These are phyloP conservation scores for Candida pini DNA, from an alignment of 805 yeast genomes.

Conservation along the genomic window DNA sequence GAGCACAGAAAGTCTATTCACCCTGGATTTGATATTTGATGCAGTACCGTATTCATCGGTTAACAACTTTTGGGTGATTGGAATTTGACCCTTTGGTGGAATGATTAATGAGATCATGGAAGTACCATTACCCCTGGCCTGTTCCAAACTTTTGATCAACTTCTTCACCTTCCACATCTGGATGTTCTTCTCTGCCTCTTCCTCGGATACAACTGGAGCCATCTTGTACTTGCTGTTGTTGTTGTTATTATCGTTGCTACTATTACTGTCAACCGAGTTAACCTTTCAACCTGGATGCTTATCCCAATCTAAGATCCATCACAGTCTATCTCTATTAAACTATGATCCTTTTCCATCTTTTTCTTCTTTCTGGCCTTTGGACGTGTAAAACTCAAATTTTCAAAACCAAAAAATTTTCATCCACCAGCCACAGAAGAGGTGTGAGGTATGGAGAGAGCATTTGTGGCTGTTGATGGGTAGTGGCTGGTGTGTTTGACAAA, in stretches of 20 bases:
- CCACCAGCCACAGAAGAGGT: too few relatives aligned
- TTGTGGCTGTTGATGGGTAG: too few relatives aligned
- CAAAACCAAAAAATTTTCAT: too few relatives aligned
- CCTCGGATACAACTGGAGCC: slow-evolving; percentile 40
- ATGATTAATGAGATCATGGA: slow-evolving; percentile 96
- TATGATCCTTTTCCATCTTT: too few relatives aligned
- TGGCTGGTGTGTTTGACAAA: too few relatives aligned
- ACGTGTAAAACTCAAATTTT: too few relatives aligned
- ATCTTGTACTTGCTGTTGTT: slow-evolving; percentile 15
- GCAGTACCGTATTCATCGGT: slow-evolving; percentile 99
- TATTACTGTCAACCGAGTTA: too few relatives aligned
- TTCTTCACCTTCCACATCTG: slow-evolving; percentile 99
- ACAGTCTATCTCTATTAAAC: too few relatives aligned
- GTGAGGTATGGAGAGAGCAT: too few relatives aligned
- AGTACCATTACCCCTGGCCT: slow-evolving; percentile 97
- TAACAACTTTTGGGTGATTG: slow-evolving; percentile 82
- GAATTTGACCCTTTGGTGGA: slow-evolving; percentile 92
- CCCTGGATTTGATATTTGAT: slow-evolving; percentile 95
- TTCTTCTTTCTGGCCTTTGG: too few relatives aligned
- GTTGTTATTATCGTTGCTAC: not conserved
- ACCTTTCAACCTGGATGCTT: too few relatives aligned
- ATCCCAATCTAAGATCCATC: too few relatives aligned
- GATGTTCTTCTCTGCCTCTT: slow-evolving; percentile 93
- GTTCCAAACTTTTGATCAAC: slow-evolving; percentile 78
- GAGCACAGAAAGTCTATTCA: slow-evolving; percentile 88